Conservation (phyloP, 1,139 yeast species). For the Zygosaccharomyces pseudobailii region DNA sequence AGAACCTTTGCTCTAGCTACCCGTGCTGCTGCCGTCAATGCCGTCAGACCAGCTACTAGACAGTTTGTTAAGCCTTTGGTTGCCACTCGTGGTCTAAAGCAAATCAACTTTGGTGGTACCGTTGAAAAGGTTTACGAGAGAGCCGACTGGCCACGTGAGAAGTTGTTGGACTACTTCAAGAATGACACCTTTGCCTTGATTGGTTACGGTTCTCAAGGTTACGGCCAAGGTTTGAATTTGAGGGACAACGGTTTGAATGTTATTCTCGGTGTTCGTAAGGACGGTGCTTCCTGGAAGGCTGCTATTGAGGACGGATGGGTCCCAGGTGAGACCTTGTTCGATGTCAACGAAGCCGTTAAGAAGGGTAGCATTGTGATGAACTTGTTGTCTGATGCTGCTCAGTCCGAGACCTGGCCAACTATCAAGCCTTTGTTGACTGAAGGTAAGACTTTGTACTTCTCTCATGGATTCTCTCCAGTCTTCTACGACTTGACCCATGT, state of each 20-base stretch:
- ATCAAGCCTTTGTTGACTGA: conserved; percentile 89
- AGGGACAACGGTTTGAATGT: conserved; percentile 98
- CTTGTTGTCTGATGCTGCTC: conserved; percentile 98
- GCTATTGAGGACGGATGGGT: conserved; percentile 99
- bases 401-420: conserved; percentile 92
- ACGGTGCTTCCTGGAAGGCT: conserved; percentile 99
- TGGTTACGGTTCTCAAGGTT: conserved; percentile 99
- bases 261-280: conserved; percentile 95
- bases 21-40: conserved; percentile 39
- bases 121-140: conserved; percentile 97
- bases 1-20: conserved; percentile 66
- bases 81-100: conserved; percentile 79
- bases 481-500: conserved; percentile 97
- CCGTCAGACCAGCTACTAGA: conserved; percentile 44
- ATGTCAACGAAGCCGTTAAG: conserved; percentile 84
- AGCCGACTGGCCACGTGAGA: conserved; percentile 99
- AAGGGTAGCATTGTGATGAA: conserved; percentile 96
- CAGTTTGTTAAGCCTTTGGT: conserved; percentile 32
- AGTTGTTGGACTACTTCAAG: conserved; percentile 92
- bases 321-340: conserved; percentile 97
- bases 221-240: conserved; percentile 98
- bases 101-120: conserved; percentile 95
- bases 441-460: conserved; percentile 97
- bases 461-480: conserved; percentile 99
- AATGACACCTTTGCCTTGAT: conserved; percentile 94